These are phyloP conservation scores for Raffaelea albimanens DNA, from an alignment of 2,329 filamentous ascomycete genomes.

Conservation along the genomic window DNA sequence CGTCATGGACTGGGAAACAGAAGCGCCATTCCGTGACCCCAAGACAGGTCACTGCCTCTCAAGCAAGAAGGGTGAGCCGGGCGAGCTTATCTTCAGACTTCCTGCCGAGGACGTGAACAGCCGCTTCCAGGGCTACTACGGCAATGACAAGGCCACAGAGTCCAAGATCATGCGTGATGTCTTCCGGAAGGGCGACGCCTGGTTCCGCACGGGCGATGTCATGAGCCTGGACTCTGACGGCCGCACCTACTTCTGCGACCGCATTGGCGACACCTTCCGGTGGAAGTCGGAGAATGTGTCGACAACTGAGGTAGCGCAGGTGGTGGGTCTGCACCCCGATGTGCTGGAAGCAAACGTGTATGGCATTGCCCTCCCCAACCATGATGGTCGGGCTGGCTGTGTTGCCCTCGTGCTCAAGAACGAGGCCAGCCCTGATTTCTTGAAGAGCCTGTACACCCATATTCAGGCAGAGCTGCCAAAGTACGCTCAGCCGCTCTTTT, in stretches of 20 bases:
- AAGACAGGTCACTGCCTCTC: conserved; percentile 58
- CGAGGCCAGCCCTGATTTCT: conserved; percentile 26
- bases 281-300: conserved; percentile 82
- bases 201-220: conserved; percentile 78
- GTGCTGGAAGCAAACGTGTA: conserved; percentile 80
- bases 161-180: conserved; percentile 68
- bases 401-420: conserved; percentile 36
- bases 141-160: conserved; percentile 59
- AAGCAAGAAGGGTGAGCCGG: conserved; percentile 51
- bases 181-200: conserved; percentile 66
- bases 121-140: conserved; percentile 75
- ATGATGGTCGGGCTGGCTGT: conserved; percentile 78
- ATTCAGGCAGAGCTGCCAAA: conserved; percentile 50
- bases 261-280: conserved; percentile 68
- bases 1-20: conserved; percentile 61
- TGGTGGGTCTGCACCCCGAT: conserved; percentile 54
- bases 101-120: conserved; percentile 51
- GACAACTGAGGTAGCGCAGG: conserved; percentile 71
- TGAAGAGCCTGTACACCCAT: conserved; percentile 54
- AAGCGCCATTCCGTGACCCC: conserved; percentile 57
- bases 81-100: conserved; percentile 67
- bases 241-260: conserved; percentile 70
- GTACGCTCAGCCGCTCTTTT: conserved; percentile 70
- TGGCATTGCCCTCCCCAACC: conserved; percentile 67
- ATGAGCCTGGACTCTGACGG: conserved; percentile 63